Evolutionary conservation across 768 basidiomycete species (phyloP).

Genomic region (Lyophyllum semitale): DNA sequence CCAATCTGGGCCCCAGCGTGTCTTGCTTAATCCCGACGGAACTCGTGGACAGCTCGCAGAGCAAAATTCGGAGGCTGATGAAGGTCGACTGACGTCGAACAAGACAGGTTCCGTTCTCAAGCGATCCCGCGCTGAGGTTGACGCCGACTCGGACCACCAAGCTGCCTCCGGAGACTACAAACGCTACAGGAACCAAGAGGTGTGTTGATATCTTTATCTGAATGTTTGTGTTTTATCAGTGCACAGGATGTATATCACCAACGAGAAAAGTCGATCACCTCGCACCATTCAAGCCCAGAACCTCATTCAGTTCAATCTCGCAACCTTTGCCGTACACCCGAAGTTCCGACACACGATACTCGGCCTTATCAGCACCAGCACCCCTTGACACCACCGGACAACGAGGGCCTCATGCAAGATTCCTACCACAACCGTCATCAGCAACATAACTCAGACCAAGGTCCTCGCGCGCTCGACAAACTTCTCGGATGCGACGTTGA

Average conservation of each 20-base stretch:
- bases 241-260: conserved; percentile 12
- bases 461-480: conserved; percentile 29
- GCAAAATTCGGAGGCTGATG: neutral
- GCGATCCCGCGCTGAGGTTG: conserved; percentile 5
- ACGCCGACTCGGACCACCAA: conserved; percentile 3
- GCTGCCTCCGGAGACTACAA: conserved; percentile 2
- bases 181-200: conserved; percentile 11
- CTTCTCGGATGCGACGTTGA: conserved; percentile 48
- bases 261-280: conserved; percentile 2
- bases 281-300: conserved; percentile 6
- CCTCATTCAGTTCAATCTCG: conserved; percentile 4
- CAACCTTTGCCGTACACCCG: conserved; percentile 3
- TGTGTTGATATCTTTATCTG: neutral
- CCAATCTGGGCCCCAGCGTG: conserved; percentile 19
- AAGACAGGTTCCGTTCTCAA: conserved; percentile 4
- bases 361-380: conserved; percentile 6
- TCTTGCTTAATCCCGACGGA: conserved; percentile 15
- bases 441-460: neutral
- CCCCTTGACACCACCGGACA: conserved; percentile 3
- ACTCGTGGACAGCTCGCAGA: conserved; percentile 7
- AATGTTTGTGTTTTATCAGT: neutral
- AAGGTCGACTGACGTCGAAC: neutral
- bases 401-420: neutral
- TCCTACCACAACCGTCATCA: neutral
- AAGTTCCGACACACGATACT: neutral